phyloP scores from a whole-genome alignment of 305 asterid species.

The Solanum hybrid region DNA sequence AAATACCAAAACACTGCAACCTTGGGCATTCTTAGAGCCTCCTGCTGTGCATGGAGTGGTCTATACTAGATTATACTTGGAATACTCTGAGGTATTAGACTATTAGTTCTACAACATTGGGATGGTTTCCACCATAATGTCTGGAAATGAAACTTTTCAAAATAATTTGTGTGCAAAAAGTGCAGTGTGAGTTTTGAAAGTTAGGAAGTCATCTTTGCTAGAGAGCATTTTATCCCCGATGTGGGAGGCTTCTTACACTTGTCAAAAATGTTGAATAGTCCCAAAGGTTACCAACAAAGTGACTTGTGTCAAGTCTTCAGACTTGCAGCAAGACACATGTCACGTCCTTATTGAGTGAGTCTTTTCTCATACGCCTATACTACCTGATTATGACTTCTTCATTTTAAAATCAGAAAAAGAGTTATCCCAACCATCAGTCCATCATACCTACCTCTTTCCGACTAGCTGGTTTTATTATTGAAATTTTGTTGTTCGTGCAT shows the following conservation, averaged over 20 bases:
- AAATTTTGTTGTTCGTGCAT: too few relatives aligned
- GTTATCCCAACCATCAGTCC: neutral
- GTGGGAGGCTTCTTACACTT: neutral
- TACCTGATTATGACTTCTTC: neutral
- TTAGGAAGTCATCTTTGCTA: neutral
- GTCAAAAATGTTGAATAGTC: neutral
- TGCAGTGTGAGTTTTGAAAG: neutral
- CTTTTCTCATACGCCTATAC: neutral
- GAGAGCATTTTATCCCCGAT: neutral
- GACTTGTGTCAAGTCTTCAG: neutral
- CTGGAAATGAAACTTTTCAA: neutral
- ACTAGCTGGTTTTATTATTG: neutral
- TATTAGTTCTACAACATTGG: neutral
- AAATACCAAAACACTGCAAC: neutral
- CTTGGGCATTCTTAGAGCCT: neutral
- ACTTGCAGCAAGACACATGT: neutral
- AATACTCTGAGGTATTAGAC: neutral
- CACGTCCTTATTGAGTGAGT: neutral
- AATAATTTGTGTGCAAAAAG: neutral
- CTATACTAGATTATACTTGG: neutral
- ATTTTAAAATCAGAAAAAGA: neutral
- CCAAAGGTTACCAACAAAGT: neutral
- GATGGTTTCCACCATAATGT: neutral
- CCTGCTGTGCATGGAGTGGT: neutral
- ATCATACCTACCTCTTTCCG: neutral